A percentile compares a stretch with the other conserved stretches of the same genome.
Evolutionary conservation across 2,329 filamentous ascomycete species (phyloP).

Genomic region (Colletotrichum neosansevieriae): DNA sequence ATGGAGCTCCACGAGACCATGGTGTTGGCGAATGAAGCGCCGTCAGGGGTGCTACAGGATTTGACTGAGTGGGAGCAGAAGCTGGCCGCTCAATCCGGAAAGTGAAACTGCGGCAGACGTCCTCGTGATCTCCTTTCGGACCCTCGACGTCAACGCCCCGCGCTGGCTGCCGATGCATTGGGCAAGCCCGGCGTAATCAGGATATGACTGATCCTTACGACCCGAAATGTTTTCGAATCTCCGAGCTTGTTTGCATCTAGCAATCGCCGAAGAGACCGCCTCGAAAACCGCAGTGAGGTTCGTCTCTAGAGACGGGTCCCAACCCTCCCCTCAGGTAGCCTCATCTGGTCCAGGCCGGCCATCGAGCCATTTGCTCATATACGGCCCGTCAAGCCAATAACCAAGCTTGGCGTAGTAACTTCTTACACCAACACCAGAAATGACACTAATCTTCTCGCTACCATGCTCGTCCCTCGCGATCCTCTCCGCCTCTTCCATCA

Average conservation of each 20-base stretch:
- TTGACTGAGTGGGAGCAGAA: slow-evolving; percentile 60
- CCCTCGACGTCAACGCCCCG: no score
- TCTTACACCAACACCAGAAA: slow-evolving; percentile 95
- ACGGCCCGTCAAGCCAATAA: slow-evolving; percentile 93
- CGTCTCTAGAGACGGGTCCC: not conserved
- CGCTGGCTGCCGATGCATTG: no score
- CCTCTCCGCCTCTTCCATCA: slow-evolving; percentile 98
- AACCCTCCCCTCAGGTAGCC: slow-evolving; percentile 28
- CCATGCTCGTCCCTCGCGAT: slow-evolving; percentile 96
- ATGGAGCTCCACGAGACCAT: slow-evolving; percentile 67
- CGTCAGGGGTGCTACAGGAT: slow-evolving; percentile 63
- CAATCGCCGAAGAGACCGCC: not conserved
- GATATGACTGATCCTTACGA: no score
- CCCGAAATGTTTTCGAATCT: no score
- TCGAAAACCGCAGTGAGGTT: not conserved
- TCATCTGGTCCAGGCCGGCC: slow-evolving; percentile 49
- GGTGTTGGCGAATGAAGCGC: slow-evolving; percentile 63
- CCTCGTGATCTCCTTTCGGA: no score
- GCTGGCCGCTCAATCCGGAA: slow-evolving; percentile 6
- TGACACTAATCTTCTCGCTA: slow-evolving; percentile 94
- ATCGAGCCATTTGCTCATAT: slow-evolving; percentile 77
- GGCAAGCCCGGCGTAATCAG: no score
- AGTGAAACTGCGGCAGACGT: not conserved
- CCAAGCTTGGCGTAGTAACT: slow-evolving; percentile 95
- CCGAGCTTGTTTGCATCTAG: no score